Evolutionary conservation across 345 rosid species (phyloP).

Genomic region (Turnera subulata): DNA sequence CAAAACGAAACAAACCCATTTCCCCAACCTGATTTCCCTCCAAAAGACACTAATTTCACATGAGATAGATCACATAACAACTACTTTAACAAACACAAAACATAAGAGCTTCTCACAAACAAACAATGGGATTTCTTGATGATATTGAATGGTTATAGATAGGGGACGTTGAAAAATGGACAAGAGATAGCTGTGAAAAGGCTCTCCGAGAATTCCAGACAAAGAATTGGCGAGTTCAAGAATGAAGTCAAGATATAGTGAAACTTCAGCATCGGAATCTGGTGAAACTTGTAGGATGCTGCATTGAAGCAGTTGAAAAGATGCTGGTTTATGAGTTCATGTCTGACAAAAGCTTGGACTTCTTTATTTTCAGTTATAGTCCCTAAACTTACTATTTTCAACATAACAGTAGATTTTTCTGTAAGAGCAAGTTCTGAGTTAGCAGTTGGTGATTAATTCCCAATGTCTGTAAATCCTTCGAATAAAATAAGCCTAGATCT

Average conservation of each 20-base stretch:
- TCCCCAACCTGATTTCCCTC: too few relatives aligned
- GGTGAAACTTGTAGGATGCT: slow-evolving; percentile 31
- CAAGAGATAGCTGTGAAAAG: slow-evolving; percentile 30
- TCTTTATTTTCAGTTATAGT: slow-evolving; percentile 20
- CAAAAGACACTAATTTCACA: too few relatives aligned
- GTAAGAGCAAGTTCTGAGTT: too few relatives aligned
- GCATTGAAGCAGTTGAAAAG: slow-evolving; percentile 22
- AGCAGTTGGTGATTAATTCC: too few relatives aligned
- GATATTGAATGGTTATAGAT: not conserved
- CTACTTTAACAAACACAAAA: too few relatives aligned
- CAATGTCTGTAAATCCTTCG: not conserved
- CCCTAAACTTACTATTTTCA: not conserved
- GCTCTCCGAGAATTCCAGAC: slow-evolving; percentile 23
- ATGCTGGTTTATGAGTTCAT: slow-evolving; percentile 27
- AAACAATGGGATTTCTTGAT: too few relatives aligned
- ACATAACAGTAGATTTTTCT: too few relatives aligned
- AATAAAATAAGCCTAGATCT: not conserved
- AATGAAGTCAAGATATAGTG: slow-evolving; percentile 23
- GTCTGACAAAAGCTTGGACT: slow-evolving; percentile 33
- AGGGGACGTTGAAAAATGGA: slow-evolving; percentile 30
- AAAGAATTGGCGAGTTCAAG: slow-evolving; percentile 27
- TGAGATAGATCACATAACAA: too few relatives aligned
- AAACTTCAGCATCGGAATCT: slow-evolving; percentile 34
- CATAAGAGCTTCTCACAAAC: too few relatives aligned
- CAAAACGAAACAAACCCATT: too few relatives aligned